A percentile compares a stretch with the other conserved stretches of the same genome.
Conservation (phyloP, 352 stramenopile species). For the Phytophthora colocasiae region DNA sequence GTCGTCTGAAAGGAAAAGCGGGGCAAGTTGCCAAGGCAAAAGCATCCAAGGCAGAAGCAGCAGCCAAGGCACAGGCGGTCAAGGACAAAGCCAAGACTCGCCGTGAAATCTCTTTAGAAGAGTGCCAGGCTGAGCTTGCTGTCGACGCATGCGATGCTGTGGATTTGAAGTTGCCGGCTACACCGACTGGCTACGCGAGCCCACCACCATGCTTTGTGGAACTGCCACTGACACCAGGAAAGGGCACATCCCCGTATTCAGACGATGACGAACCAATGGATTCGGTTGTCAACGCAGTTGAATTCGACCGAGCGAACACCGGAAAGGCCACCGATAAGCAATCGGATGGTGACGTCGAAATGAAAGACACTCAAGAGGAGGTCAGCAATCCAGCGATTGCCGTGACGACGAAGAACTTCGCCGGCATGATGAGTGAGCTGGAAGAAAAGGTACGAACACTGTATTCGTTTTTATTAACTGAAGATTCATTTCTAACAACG, state of each 20-base stretch:
- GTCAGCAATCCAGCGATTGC: neutral
- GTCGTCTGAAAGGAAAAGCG: too few relatives aligned
- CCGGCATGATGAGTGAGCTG: slow-evolving; percentile 1
- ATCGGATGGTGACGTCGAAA: neutral
- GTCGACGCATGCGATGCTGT: too few relatives aligned
- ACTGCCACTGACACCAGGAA: neutral
- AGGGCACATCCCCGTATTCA: neutral
- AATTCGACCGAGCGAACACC: neutral
- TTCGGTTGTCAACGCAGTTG: neutral
- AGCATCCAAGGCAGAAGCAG: too few relatives aligned
- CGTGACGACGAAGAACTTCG: neutral
- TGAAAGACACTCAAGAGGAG: neutral
- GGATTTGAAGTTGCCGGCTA: too few relatives aligned
- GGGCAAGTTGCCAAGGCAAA: too few relatives aligned
- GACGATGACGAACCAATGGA: slow-evolving; percentile 7
- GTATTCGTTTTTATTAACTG: neutral
- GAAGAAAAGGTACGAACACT: slow-evolving; percentile 5
- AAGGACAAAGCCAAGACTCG: too few relatives aligned
- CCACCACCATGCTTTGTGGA: too few relatives aligned
- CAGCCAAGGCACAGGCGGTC: too few relatives aligned
- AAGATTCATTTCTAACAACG: neutral
- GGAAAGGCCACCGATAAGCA: neutral
- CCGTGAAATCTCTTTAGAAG: too few relatives aligned
- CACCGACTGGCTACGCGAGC: too few relatives aligned
- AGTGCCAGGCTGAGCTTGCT: too few relatives aligned